Evolutionary conservation across 2,329 filamentous ascomycete species (phyloP).

Genomic region (Metarhizium guizhouense): DNA sequence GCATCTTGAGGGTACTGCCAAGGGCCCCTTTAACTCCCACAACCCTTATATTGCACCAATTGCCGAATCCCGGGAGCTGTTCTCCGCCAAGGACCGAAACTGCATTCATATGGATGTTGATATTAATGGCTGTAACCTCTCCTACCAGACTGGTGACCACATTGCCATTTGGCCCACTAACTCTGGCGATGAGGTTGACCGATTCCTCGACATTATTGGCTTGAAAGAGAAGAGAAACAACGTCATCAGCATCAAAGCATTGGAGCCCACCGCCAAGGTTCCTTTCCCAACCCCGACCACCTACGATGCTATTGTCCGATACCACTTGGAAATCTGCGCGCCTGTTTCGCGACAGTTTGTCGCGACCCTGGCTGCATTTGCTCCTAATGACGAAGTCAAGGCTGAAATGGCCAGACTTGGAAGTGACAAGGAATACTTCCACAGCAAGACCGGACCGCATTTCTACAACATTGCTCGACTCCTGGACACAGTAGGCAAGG

Average conservation of each 20-base stretch:
- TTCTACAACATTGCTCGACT: constrained; percentile 87
- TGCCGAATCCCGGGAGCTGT: constrained; percentile 80
- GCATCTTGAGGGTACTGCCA: constrained; percentile 76
- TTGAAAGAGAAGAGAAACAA: constrained; percentile 67
- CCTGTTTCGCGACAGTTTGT: constrained; percentile 95
- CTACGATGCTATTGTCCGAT: constrained; percentile 85
- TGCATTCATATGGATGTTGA: constrained; percentile 96
- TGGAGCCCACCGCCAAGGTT: constrained; percentile 93
- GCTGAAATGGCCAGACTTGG: constrained; percentile 83
- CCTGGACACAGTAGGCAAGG: constrained; percentile 62
- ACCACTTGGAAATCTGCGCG: constrained; percentile 94
- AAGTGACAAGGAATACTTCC: constrained; percentile 91
- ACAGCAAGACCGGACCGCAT: constrained; percentile 69
- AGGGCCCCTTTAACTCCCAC: constrained; percentile 90
- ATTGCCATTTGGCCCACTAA: constrained; percentile 97
- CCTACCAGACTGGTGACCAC: constrained; percentile 94
- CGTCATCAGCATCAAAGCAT: constrained; percentile 80
- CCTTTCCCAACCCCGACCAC: constrained; percentile 96
- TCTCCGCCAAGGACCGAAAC: constrained; percentile 82
- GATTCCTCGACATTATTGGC: constrained; percentile 72
- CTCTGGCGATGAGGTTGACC: constrained; percentile 82
- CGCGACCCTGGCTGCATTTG: constrained; percentile 77
- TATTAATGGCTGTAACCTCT: constrained; percentile 78
- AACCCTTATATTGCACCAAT: constrained; percentile 97
- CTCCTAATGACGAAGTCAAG: constrained; percentile 76